A percentile compares a stretch with the other conserved stretches of the same genome.
Evolutionary conservation across 148 eudicot species (phyloP).

Genomic region (Heliosperma pusillum): DNA sequence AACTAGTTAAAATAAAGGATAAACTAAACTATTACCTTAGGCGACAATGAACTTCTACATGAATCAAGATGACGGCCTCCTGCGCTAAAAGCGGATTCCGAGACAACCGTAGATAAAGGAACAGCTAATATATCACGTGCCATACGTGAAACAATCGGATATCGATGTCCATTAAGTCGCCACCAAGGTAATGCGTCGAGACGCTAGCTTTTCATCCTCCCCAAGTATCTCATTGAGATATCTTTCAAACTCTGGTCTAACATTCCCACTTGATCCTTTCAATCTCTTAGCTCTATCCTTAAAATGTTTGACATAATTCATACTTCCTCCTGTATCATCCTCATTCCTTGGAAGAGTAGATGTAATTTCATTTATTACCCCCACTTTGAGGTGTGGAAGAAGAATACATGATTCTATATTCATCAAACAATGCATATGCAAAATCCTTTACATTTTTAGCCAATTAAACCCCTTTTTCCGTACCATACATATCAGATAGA

Average conservation of each 20-base stretch:
- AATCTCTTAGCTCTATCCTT: too few species aligned
- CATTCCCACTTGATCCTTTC: neutral
- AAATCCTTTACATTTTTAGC: neutral
- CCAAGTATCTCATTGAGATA: neutral
- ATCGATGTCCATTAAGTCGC: neutral
- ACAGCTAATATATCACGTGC: constrained; percentile 1
- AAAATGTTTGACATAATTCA: neutral
- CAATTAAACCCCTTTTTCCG: neutral
- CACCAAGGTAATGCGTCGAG: constrained; percentile 3
- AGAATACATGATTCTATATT: constrained; percentile 1
- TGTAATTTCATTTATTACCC: too few species aligned
- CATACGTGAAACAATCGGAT: too few species aligned
- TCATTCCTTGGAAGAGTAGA: too few species aligned
- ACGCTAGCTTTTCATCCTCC: neutral
- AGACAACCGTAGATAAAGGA: neutral
- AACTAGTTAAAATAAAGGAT: neutral
- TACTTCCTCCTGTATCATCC: neutral
- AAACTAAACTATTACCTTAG: constrained; percentile 12
- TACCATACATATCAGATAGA: constrained; percentile 1
- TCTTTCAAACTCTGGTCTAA: constrained; percentile 2
- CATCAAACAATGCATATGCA: neutral
- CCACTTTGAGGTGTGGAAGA: neutral
- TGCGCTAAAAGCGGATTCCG: neutral
- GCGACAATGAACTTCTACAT: neutral
- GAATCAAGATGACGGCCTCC: neutral